phyloP scores from a whole-genome alignment of 2,329 filamentous ascomycete genomes.

The Penicillium sp. region DNA sequence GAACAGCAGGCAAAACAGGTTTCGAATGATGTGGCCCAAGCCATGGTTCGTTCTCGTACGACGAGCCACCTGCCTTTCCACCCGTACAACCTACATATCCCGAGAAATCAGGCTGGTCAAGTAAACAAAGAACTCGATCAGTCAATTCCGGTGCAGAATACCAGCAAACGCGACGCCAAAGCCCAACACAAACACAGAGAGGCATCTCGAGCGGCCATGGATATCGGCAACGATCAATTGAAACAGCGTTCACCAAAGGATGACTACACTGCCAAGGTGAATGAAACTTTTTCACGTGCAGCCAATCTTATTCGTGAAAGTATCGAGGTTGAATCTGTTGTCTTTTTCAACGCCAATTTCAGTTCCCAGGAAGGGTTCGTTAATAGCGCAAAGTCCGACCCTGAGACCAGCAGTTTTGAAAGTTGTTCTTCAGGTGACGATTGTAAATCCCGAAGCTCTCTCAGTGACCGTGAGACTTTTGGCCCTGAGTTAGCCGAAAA shows the following conservation, averaged over 20 bases:
- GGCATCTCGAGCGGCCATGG: background rate
- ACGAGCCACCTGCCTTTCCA: background rate
- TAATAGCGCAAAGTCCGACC: conserved; percentile 1
- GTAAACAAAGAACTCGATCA: background rate
- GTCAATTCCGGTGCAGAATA: background rate
- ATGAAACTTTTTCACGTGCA: conserved; percentile 42
- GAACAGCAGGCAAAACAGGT: conserved; percentile 16
- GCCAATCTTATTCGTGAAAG: conserved; percentile 45
- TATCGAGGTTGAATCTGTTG: conserved; percentile 39
- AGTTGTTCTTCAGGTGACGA: conserved; percentile 14
- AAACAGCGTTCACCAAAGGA: background rate
- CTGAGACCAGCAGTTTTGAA: conserved; percentile 7
- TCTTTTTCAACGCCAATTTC: conserved; percentile 27
- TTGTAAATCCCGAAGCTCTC: background rate
- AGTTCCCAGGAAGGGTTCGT: conserved; percentile 6
- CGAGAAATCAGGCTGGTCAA: background rate
- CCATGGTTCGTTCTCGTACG: background rate
- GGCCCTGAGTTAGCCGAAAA: background rate
- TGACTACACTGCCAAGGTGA: conserved; percentile 5
- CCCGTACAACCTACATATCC: conserved; percentile 6
- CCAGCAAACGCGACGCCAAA: background rate
- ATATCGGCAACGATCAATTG: background rate
- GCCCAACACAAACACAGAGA: background rate
- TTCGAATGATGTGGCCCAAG: background rate
- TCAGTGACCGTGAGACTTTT: background rate